phyloP scores from a whole-genome alignment of 306 rosid species.

The Begonia loranthoides region DNA sequence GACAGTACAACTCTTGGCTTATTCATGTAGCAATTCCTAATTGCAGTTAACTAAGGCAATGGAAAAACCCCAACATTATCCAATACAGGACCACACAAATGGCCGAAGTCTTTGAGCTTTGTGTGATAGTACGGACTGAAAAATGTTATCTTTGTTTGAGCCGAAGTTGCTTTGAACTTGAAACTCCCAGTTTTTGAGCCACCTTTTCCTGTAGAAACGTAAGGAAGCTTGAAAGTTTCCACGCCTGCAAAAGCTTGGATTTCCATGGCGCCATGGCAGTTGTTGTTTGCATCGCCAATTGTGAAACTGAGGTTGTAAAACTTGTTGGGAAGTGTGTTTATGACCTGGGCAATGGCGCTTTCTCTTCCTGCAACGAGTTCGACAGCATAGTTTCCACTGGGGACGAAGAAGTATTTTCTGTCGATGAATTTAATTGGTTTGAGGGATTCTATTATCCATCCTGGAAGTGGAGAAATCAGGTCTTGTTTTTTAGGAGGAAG shows the following conservation, averaged over 20 bases:
- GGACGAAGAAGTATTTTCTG: conserved; percentile 35
- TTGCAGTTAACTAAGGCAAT: neutral
- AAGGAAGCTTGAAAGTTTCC: conserved; percentile 24
- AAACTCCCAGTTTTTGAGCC: conserved; percentile 24
- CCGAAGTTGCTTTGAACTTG: conserved; percentile 24
- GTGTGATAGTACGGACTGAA: conserved; percentile 36
- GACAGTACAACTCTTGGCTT: no score
- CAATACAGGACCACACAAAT: conserved; percentile 42
- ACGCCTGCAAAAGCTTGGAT: conserved; percentile 37
- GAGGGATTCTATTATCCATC: conserved; percentile 42
- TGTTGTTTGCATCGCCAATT: conserved; percentile 42
- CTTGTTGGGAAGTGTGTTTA: conserved; percentile 27
- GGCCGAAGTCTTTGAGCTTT: conserved; percentile 23
- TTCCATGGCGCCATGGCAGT: conserved; percentile 37
- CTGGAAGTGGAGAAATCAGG: conserved; percentile 34
- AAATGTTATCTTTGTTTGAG: conserved; percentile 28
- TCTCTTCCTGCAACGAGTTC: conserved; percentile 39
- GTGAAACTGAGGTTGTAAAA: conserved; percentile 31
- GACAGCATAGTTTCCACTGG: conserved; percentile 25
- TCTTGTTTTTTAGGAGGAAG: conserved; percentile 26
- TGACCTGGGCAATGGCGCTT: conserved; percentile 43
- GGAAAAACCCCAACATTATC: conserved; percentile 33
- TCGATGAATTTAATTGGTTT: conserved; percentile 40
- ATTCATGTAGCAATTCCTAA: no score
- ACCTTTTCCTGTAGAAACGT: conserved; percentile 28